Evolutionary conservation across 768 basidiomycete genomes (phyloP).

Genomic region (Dendrothele bispora): DNA sequence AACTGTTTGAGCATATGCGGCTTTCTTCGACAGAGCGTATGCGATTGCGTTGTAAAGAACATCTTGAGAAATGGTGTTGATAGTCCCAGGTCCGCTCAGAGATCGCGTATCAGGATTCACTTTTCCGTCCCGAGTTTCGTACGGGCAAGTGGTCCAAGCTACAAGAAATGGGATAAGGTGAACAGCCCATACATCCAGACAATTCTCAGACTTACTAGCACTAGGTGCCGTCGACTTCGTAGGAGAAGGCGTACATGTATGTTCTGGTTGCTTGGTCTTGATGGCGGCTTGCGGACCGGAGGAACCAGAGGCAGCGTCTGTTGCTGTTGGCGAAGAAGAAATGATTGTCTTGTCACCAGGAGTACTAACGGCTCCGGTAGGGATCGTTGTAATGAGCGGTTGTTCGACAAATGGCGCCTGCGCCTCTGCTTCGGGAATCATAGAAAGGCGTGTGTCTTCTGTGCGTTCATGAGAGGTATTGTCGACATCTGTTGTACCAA

Average conservation of each 20-base stretch:
- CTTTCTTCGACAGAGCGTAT: conserved; percentile 32
- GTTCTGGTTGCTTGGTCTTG: too few relatives aligned
- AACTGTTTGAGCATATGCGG: conserved; percentile 34
- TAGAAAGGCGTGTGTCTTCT: too few relatives aligned
- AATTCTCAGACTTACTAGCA: conserved; percentile 47
- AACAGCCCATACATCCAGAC: background rate
- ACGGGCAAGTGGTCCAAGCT: conserved; percentile 44
- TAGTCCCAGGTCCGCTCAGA: conserved; percentile 40
- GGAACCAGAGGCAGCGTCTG: too few relatives aligned
- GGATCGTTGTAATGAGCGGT: too few relatives aligned
- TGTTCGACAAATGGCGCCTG: too few relatives aligned
- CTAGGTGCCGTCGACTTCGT: conserved; percentile 46
- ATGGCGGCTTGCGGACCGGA: too few relatives aligned
- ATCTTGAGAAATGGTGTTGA: conserved; percentile 41
- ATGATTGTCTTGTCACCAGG: too few relatives aligned
- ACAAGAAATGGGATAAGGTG: background rate
- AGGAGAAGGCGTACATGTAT: conserved; percentile 50
- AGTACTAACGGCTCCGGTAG: too few relatives aligned
- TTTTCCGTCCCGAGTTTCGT: conserved; percentile 46
- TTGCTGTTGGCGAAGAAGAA: too few relatives aligned
- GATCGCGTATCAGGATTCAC: conserved; percentile 55
- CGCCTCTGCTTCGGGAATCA: too few relatives aligned
- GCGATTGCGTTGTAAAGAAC: conserved; percentile 46
- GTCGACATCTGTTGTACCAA: too few relatives aligned
- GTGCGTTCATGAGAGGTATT: too few relatives aligned